These are phyloP conservation scores for Lunasporangiospora selenospora DNA, from an alignment of 192 early-diverging fungal genomes.

Conservation along the genomic window DNA sequence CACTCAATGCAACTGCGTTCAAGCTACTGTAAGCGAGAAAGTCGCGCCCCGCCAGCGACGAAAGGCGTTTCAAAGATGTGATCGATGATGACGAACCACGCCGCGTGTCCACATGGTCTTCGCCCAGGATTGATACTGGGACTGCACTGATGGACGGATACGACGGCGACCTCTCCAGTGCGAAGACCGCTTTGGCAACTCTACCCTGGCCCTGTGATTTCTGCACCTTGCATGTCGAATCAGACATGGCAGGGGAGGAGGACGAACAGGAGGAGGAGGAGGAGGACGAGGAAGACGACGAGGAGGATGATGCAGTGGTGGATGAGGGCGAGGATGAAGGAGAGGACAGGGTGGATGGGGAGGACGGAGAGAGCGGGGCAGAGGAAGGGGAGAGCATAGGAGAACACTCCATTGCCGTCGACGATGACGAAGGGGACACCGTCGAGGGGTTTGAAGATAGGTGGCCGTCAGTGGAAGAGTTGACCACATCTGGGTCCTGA, in stretches of 20 bases:
- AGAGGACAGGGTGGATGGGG: neutral
- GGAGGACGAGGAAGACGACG: neutral
- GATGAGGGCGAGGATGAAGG: neutral
- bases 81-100: neutral
- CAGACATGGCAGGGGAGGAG: neutral
- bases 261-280: neutral
- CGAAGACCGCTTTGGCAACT: neutral
- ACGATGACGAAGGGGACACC: neutral
- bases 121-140: too few species aligned
- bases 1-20: neutral
- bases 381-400: slow-evolving; percentile 1
- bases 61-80: neutral
- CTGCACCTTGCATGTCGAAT: neutral
- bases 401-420: neutral
- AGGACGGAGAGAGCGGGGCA: neutral
- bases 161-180: neutral
- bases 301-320: neutral
- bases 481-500: neutral
- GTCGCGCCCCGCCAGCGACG: too few species aligned
- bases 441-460: neutral
- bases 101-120: too few species aligned
- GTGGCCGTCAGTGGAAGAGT: neutral
- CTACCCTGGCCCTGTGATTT: too few species aligned
- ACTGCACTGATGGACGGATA: neutral
- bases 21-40: neutral